These are phyloP conservation scores for Ascochyta lentis DNA, from an alignment of 2,329 filamentous ascomycete genomes.

Conservation along the genomic window DNA sequence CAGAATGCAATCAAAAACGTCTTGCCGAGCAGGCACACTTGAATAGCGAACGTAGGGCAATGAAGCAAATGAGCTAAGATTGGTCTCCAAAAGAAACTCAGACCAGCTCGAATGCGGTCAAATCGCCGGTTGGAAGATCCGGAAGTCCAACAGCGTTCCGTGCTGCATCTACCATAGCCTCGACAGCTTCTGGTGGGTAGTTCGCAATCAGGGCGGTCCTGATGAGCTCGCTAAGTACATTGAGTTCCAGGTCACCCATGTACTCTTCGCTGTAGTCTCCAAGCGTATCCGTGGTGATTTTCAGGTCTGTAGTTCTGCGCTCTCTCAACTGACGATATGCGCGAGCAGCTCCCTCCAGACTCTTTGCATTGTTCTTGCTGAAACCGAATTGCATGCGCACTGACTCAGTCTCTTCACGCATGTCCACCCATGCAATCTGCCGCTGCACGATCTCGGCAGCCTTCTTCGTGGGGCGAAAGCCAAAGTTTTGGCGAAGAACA, in stretches of 20 bases:
- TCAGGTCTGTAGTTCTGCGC: conserved; percentile 27
- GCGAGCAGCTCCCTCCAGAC: conserved; percentile 10
- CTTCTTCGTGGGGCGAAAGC: conserved; percentile 35
- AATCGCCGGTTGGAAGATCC: conserved; percentile 38
- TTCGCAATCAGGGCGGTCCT: conserved; percentile 35
- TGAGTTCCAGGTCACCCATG: conserved; percentile 32
- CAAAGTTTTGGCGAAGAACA: conserved; percentile 33
- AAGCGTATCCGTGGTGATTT: conserved; percentile 20
- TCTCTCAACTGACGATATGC: conserved; percentile 32
- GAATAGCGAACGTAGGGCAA: not conserved
- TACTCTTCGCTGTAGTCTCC: conserved; percentile 28
- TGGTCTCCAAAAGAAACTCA: not conserved
- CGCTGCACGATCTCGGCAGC: conserved; percentile 29
- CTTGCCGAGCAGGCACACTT: not conserved
- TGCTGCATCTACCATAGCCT: conserved; percentile 39
- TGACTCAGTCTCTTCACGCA: conserved; percentile 14
- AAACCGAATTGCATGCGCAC: conserved; percentile 23
- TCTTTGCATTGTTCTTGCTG: conserved; percentile 20
- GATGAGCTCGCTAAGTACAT: conserved; percentile 43
- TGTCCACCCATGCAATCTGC: conserved; percentile 41
- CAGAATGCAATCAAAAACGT: not conserved
- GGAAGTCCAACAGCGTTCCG: conserved; percentile 34
- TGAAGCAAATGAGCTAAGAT: not conserved
- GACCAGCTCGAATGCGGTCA: conserved; percentile 13
- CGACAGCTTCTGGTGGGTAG: conserved; percentile 32